Evolutionary conservation across 257 asterid species (phyloP), one percentile per base, ranked within the genome.

Genomic region (Plantago elongata): DNA sequence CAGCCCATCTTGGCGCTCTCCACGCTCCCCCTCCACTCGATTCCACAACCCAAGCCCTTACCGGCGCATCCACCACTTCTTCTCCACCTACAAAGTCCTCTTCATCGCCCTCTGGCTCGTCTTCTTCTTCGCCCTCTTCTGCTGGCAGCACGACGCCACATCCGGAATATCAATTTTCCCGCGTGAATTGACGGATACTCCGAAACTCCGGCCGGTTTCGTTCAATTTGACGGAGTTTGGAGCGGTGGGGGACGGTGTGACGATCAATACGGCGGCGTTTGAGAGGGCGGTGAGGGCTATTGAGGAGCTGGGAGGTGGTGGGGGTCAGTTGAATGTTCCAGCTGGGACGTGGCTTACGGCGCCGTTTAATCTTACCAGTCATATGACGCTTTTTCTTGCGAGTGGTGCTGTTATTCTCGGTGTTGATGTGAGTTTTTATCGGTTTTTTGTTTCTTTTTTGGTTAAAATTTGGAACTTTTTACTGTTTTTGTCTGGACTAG

Each of bases 281-380:
- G 90, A 81, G 75, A 74, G 49, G 73, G 93, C 95, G 58, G 79
- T 88, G 7, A 18, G 45, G 59, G 90, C 86, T 1, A 83, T 89
- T 46, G 79, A 93, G 13, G 82, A 76, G 74, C 76, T 83, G 11
- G 68, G 40, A 34, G 40, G 90, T 50, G 96, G 96, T 1, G 95
- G 96, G 22, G 95, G 89, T 0, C 95, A 86, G 89, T 87, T 89
- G 5, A 77, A 82, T 69, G 95, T 86, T 64, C 90, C 93, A 43
- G 81, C 84, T 34, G 96, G 96, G 15, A 44, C 63, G 67, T 89
- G 96, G 95, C 78, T 89, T 0, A 86, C 96, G 62, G 96, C 87
- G 55, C 95, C 96, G 61, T 89, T 89, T 66, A 89, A 89, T 70
- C 82, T 89, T 22, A 89, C 96, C 16, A 86, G 96, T 62, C 83